Conservation (phyloP, 192 early-diverging fungal genomes). For the Coemansia sp. region DNA sequence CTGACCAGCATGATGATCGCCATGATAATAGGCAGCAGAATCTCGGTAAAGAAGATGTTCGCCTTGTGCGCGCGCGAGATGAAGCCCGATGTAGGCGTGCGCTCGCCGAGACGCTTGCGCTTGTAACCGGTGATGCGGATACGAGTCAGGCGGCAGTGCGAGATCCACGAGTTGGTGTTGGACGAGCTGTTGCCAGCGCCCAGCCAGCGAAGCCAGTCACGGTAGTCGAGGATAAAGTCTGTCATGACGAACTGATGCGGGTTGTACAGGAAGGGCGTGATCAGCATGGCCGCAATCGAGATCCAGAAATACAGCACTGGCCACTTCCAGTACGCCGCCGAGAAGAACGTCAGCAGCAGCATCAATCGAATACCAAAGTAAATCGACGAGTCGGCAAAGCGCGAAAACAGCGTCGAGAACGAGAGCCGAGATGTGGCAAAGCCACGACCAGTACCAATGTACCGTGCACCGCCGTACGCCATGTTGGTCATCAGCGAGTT, state of each 20-base stretch:
- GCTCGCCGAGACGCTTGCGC: slow-evolving; percentile 65
- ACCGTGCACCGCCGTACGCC: slow-evolving; percentile 77
- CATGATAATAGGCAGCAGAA: slow-evolving; percentile 64
- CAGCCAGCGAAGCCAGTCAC: slow-evolving; percentile 77
- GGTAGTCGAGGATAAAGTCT: slow-evolving; percentile 78
- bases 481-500: slow-evolving; percentile 77
- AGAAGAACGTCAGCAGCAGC: slow-evolving; percentile 69
- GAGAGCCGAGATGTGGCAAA: slow-evolving; percentile 76
- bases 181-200: slow-evolving; percentile 74
- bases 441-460: slow-evolving; percentile 81
- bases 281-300: slow-evolving; percentile 66
- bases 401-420: slow-evolving; percentile 71
- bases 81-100: slow-evolving; percentile 58
- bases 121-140: slow-evolving; percentile 79
- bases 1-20: slow-evolving; percentile 58
- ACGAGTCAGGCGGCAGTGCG: slow-evolving; percentile 64
- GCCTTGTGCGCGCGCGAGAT: slow-evolving; percentile 65
- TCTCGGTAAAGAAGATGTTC: slow-evolving; percentile 67
- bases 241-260: slow-evolving; percentile 83
- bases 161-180: slow-evolving; percentile 76
- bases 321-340: slow-evolving; percentile 67
- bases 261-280: slow-evolving; percentile 85
- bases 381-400: slow-evolving; percentile 70
- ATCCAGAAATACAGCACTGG: slow-evolving; percentile 82
- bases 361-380: slow-evolving; percentile 70